Conservation (phyloP, 345 rosid genomes). For the Bruguiera sexangula region DNA sequence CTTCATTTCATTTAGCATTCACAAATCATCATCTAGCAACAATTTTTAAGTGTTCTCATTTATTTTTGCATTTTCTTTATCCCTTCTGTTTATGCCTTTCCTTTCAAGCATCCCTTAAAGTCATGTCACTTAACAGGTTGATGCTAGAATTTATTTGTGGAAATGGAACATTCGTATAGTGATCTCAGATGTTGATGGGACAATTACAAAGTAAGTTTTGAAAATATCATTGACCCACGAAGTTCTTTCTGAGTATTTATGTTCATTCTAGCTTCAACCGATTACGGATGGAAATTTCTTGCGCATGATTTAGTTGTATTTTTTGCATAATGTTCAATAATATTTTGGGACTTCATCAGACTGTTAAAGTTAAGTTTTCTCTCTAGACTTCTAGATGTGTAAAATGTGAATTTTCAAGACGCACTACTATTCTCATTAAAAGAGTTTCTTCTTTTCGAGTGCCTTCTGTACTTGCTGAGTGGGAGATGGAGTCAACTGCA, state of each 20-base stretch:
- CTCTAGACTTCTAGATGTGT: slow-evolving; percentile 5
- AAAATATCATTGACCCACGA: background rate
- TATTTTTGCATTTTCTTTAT: slow-evolving; percentile 10
- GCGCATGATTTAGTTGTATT: too few species aligned
- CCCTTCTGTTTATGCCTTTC: slow-evolving; percentile 5
- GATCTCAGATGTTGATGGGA: slow-evolving; percentile 97
- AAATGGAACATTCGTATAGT: slow-evolving; percentile 90
- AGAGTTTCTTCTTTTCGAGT: background rate
- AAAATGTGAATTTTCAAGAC: slow-evolving; percentile 5
- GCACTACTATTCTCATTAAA: background rate
- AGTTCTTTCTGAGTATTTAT: background rate
- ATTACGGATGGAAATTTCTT: background rate
- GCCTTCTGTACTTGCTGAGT: background rate
- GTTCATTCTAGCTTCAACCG: background rate
- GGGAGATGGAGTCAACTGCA: slow-evolving; percentile 13
- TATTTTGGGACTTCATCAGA: background rate
- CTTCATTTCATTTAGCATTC: slow-evolving; percentile 11
- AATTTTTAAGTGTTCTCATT: background rate
- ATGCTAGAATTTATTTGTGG: slow-evolving; percentile 90
- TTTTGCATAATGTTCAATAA: too few species aligned
- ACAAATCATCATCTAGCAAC: slow-evolving; percentile 7
- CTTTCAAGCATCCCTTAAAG: slow-evolving; percentile 3
- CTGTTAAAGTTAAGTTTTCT: background rate
- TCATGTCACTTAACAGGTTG: slow-evolving; percentile 52
- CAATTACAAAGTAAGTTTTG: slow-evolving; percentile 77